A percentile compares a stretch with the other conserved stretches of the same genome.
phyloP scores from a whole-genome alignment of 768 basidiomycete species.

The Psilocybe cubensis region DNA sequence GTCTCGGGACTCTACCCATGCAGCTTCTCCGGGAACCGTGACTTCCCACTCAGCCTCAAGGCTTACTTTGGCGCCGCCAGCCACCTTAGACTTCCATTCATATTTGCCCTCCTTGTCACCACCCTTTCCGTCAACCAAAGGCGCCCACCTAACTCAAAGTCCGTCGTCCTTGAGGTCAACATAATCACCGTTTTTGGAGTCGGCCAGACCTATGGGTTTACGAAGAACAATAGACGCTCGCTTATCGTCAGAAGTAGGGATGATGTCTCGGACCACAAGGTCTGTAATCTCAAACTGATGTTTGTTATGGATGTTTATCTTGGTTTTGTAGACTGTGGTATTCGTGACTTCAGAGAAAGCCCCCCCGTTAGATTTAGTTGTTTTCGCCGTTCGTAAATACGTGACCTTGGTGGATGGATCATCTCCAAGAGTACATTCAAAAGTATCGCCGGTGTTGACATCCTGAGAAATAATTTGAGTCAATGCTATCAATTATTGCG shows the following conservation, averaged over 20 bases:
- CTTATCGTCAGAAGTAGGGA: slow-evolving; percentile 46
- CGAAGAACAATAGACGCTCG: slow-evolving; percentile 47
- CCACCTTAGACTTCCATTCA: slow-evolving; percentile 55
- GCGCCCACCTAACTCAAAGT: slow-evolving; percentile 37
- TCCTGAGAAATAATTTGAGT: too few relatives aligned
- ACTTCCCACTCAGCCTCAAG: slow-evolving; percentile 60
- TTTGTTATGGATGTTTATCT: slow-evolving; percentile 49
- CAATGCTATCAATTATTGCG: too few relatives aligned
- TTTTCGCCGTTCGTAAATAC: slow-evolving; percentile 45
- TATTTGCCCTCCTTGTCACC: slow-evolving; percentile 60
- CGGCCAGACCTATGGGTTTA: slow-evolving; percentile 50
- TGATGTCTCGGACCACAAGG: slow-evolving; percentile 49
- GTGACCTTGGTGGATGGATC: slow-evolving; percentile 46
- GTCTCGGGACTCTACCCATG: slow-evolving; percentile 18
- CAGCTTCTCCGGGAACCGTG: slow-evolving; percentile 32
- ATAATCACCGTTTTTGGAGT: slow-evolving; percentile 42
- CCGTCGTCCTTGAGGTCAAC: slow-evolving; percentile 32
- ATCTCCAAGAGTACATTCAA: slow-evolving; percentile 57
- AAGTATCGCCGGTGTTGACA: slow-evolving; percentile 51
- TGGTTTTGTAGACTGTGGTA: slow-evolving; percentile 48
- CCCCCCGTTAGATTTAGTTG: slow-evolving; percentile 38
- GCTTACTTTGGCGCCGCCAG: slow-evolving; percentile 42
- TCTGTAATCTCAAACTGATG: slow-evolving; percentile 47
- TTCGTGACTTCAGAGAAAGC: slow-evolving; percentile 48
- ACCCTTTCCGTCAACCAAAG: slow-evolving; percentile 43